Conservation (phyloP, 306 rosid genomes). For the Malus asiatica region DNA sequence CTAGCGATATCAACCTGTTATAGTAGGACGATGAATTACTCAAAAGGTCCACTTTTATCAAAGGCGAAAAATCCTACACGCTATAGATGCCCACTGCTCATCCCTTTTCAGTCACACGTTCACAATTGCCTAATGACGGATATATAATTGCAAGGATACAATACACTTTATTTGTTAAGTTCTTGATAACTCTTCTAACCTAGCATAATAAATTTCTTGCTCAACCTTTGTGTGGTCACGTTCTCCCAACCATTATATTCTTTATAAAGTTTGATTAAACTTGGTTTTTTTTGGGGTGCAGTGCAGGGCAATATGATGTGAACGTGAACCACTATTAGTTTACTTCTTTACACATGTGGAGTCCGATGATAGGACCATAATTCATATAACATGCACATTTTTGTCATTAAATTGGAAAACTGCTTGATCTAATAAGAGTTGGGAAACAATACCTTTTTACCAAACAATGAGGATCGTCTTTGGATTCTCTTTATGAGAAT, state of each 20-base stretch:
- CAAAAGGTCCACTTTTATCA: too few relatives aligned
- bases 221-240: neutral
- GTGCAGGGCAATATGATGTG: neutral
- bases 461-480: neutral
- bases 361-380: neutral
- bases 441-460: conserved; percentile 11
- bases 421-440: conserved; percentile 13
- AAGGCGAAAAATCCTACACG: too few relatives aligned
- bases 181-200: neutral
- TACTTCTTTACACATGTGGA: neutral
- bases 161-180: neutral
- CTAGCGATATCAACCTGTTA: too few relatives aligned
- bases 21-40: too few relatives aligned
- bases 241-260: neutral
- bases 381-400: conserved; percentile 15
- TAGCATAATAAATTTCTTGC: neutral
- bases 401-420: conserved; percentile 21
- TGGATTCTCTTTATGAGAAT: too few relatives aligned
- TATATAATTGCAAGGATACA: neutral
- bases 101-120: neutral
- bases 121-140: neutral
- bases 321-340: neutral
- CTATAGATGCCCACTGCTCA: neutral
- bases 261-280: neutral
- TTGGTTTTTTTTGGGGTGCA: neutral